phyloP scores from a whole-genome alignment of 2,329 filamentous ascomycete species.

The Bipolaris zeicola region DNA sequence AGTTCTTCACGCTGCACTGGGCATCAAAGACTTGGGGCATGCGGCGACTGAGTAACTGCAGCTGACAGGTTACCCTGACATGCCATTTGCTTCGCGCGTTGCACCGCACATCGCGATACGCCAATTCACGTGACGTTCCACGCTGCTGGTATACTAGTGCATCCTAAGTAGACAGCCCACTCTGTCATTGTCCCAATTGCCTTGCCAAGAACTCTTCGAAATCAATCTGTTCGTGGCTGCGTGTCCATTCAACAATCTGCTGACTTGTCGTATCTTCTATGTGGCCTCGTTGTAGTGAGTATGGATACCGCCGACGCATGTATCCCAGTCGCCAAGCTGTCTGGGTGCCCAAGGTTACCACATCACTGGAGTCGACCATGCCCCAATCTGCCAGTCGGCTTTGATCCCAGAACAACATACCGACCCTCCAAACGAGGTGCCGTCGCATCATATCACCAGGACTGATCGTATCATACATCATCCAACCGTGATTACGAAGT shows the following conservation, averaged over 20 bases:
- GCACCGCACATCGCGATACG: slow-evolving; percentile 2
- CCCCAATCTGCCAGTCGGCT: neutral
- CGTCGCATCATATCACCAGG: neutral
- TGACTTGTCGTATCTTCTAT: neutral
- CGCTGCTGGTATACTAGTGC: neutral
- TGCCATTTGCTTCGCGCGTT: neutral
- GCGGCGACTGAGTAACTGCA: neutral
- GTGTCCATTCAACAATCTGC: neutral
- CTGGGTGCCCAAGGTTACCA: neutral
- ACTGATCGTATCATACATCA: neutral
- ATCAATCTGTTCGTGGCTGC: neutral
- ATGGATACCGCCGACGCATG: neutral
- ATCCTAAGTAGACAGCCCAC: too few species aligned
- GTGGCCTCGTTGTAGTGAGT: neutral
- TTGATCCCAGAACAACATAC: neutral
- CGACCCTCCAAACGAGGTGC: neutral
- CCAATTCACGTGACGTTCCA: slow-evolving; percentile 10
- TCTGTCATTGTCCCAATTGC: neutral
- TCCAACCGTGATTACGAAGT: neutral
- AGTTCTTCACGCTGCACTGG: neutral
- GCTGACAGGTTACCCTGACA: neutral
- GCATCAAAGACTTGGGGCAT: neutral
- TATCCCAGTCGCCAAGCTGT: neutral
- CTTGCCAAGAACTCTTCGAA: neutral
- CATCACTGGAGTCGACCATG: neutral